These are phyloP conservation scores for Aegle marmelos DNA, from an alignment of 345 rosid genomes.

Conservation along the genomic window DNA sequence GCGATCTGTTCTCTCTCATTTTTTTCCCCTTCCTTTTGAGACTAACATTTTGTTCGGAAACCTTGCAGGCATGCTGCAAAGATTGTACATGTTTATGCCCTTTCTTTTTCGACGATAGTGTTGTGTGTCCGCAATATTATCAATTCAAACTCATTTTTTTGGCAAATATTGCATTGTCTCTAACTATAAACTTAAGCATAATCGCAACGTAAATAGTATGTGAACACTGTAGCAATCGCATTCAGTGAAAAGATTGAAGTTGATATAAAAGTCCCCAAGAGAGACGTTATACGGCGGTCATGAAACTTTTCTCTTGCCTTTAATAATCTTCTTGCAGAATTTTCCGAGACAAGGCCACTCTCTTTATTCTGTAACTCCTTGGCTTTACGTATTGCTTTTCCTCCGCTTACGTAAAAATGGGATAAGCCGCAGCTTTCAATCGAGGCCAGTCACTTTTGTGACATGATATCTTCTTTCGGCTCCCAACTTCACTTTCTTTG, in stretches of 20 bases:
- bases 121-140: background rate
- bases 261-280: background rate
- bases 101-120: background rate
- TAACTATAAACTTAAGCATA: background rate
- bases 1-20: no score
- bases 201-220: background rate
- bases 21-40: background rate
- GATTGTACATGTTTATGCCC: constrained; percentile 18
- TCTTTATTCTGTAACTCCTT: background rate
- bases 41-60: constrained; percentile 18
- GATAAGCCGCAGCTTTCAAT: background rate
- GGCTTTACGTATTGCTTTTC: background rate
- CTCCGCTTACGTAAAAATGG: background rate
- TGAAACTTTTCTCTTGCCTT: background rate
- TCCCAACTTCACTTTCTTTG: no score
- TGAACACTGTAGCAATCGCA: background rate
- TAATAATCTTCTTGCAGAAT: background rate
- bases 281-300: background rate
- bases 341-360: background rate
- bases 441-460: constrained; percentile 10
- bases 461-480: background rate
- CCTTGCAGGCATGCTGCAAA: constrained; percentile 20
- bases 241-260: constrained; percentile 9
- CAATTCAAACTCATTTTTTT: constrained; percentile 5
- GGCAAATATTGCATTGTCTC: background rate